A percentile compares a stretch with the other conserved stretches of the same genome.
Evolutionary conservation across 345 rosid genomes (phyloP).

Genomic region (Gossypioides kirkii): DNA sequence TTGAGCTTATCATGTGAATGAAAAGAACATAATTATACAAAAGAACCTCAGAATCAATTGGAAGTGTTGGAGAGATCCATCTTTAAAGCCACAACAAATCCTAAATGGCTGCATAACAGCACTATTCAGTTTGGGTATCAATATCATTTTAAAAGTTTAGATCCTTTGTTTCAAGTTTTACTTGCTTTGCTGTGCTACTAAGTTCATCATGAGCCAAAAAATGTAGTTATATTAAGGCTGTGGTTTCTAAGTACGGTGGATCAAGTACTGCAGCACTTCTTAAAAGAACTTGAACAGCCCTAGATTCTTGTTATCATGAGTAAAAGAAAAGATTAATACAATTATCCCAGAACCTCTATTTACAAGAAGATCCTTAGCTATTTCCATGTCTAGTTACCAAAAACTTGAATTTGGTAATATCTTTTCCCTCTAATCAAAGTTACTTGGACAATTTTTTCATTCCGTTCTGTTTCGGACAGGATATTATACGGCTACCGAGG

Average conservation of each 20-base stretch:
- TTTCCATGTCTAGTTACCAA: neutral
- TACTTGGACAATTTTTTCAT: neutral
- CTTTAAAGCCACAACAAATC: neutral
- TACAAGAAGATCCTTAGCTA: constrained; percentile 8
- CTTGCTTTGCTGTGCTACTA: neutral
- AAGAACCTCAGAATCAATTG: neutral
- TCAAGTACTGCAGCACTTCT: neutral
- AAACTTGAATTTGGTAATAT: neutral
- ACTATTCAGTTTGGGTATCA: neutral
- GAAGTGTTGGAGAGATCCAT: neutral
- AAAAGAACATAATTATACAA: neutral
- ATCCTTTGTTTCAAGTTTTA: neutral
- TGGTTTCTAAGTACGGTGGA: neutral
- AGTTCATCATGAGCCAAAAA: neutral
- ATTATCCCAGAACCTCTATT: neutral
- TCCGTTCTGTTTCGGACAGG: constrained; percentile 36
- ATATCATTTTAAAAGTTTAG: neutral
- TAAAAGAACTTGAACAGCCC: neutral
- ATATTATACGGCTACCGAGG: constrained; percentile 85
- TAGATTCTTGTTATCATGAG: neutral
- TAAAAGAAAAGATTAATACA: neutral
- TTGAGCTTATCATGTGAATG: neutral
- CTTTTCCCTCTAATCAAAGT: neutral
- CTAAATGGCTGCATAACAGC: neutral
- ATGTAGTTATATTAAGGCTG: neutral